Base-by-base conservation (phyloP, 768 basidiomycete species). In the Russula vinacea region DNA sequence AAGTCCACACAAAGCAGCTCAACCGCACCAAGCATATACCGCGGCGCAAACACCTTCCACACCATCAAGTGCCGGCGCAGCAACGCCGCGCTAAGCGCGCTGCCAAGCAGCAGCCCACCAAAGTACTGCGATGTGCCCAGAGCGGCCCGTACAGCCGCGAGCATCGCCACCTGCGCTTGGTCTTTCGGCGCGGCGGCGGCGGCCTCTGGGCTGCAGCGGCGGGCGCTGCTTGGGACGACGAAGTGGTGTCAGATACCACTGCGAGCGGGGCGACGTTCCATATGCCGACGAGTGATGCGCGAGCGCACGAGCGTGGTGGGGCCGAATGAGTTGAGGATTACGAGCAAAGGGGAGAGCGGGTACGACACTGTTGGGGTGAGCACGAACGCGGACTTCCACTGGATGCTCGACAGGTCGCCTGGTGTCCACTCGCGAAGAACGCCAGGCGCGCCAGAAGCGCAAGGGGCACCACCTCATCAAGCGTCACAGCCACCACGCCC, bases 11-110 rank as follows among this genome's bases (percentile, higher is more conserved):
- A 82, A 5, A 92, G 47, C 40, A 96, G 73, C 33, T 82, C 81
- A 4, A 84, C 70, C 0, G 83, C 92, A 0, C 83, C 90, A 17
- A 83, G 72, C 88, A 98, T 95, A 73, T 95, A 97, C 66, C 96
- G 77, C 66, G 97, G 97, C 42, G 95, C 96, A 71, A 98, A 99
- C 4, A 98, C 88, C 76, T 98, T 98, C 97, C 97, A 99, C 26
- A 98, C 94, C 94, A 97, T 97, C 67, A 97, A 74, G 73, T 98
- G 94, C 51, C 94, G 74, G 67, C 94, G 76, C 57, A 95, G 75
- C 69, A 86, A 82, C 9, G 92, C 89, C 0, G 92, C 86, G 61
- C 85, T 85, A 7, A 84, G 74, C 3, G 92, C 87, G 17, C 85
- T 83, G 5, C 89, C 87, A 5, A 94, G 70, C 1, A 92, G 74